A percentile compares a stretch with the other conserved stretches of the same genome.
Evolutionary conservation across 305 asterid species (phyloP).

Genomic region (Solanum hybrid): DNA sequence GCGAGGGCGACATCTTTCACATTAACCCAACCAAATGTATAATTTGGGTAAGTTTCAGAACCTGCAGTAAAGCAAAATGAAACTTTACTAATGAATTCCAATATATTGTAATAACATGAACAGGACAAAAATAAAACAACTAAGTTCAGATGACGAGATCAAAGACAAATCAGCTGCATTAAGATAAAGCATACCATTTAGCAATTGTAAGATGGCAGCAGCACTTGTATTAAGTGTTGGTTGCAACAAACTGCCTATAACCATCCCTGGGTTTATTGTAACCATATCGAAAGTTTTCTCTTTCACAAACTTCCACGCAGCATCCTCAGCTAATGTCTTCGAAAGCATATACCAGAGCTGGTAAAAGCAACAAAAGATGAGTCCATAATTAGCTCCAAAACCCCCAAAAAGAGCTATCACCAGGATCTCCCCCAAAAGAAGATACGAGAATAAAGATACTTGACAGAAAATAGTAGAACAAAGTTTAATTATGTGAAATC

Average conservation of each 20-base stretch:
- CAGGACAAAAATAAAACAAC: neutral
- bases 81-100: neutral
- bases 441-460: no score
- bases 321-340: slow-evolving; percentile 36
- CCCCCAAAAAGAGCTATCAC: neutral
- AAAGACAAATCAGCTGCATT: neutral
- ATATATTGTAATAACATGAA: neutral
- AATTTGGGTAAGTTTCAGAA: slow-evolving; percentile 38
- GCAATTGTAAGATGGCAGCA: slow-evolving; percentile 20
- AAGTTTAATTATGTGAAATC: no score
- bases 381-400: neutral
- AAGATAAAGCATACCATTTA: slow-evolving; percentile 18
- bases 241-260: slow-evolving; percentile 30
- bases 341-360: slow-evolving; percentile 32
- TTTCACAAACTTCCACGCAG: slow-evolving; percentile 25
- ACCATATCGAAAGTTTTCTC: no score
- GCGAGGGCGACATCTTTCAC: slow-evolving; percentile 57
- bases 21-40: slow-evolving; percentile 37
- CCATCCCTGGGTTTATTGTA: slow-evolving; percentile 20
- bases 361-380: neutral
- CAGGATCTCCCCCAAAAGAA: no score
- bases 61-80: slow-evolving; percentile 19
- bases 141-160: neutral
- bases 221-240: slow-evolving; percentile 34
- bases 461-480: no score